Evolutionary conservation across 164 flowering plant genomes (phyloP), one percentile per base, ranked within the genome.

Genomic region (Vitis labrusca): DNA sequence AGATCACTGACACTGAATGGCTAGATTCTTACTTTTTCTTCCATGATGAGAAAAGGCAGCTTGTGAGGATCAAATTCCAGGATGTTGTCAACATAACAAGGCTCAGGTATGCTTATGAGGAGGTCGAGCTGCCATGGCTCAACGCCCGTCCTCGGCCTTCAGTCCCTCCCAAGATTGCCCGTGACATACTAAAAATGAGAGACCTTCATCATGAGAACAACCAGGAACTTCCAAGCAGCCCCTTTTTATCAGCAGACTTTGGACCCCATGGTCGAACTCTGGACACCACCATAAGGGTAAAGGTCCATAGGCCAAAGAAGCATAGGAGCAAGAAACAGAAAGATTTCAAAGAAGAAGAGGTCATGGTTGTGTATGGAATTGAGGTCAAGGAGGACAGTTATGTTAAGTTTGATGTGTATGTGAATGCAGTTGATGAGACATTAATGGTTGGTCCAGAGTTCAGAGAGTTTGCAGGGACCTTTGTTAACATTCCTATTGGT

Each of bases 401-500:
- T 10, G 66, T 78, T 37, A 82, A 80, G 71, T 80, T 84, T 37
- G 85, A 84, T 55, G 84, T 84, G 15, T 80, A 51, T 52, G 67
- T 82, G 10, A 84, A 84, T 48, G 80, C 56, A 0, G 83, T 72
- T 2, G 87, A 82, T 30, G 77, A 78, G 23, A 50, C 29, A 6
- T 37, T 23, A 0, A 11, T 1, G 10, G 6, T 8, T 1, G 59
- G 67, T 23, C 82, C 84, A 0, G 70, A 27, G 1, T 55, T 37
- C 44, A 71, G 59, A 1, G 76, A 80, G 70, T 84, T 76, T 52
- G 83, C 77, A 0, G 83, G 87, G 4, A 78, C 73, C 14, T 84
- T 73, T 71, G 77, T 76, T 30, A 73, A 74, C 15, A 52, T 79
- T 17, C 44, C 44, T 37, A 2, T 3, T 37, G 7, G 44, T 37